A percentile compares a stretch with the other conserved stretches of the same genome.
These are phyloP conservation scores for Phlegmacium glaucopus DNA, from an alignment of 768 basidiomycete genomes.

Conservation along the genomic window DNA sequence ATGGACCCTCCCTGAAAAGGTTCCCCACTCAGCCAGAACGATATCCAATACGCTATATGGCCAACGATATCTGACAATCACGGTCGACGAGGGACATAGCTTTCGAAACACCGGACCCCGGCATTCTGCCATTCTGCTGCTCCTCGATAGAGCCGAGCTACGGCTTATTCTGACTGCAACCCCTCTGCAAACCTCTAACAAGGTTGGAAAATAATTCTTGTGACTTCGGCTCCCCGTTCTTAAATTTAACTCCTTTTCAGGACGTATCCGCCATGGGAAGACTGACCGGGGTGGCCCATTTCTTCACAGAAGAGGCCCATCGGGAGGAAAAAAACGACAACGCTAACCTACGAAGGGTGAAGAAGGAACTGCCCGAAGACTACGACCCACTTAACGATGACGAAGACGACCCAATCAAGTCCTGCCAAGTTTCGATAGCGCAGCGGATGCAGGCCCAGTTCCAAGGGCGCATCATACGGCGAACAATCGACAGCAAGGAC, in stretches of 20 bases:
- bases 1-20: conserved; percentile 16
- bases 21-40: background rate
- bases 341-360: conserved; percentile 3
- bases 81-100: conserved; percentile 18
- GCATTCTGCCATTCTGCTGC: conserved; percentile 8
- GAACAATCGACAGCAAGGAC: conserved; percentile 9
- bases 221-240: too few species aligned
- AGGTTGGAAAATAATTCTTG: too few species aligned
- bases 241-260: too few species aligned
- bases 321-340: conserved; percentile 19
- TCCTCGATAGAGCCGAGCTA: conserved; percentile 4
- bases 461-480: conserved; percentile 12
- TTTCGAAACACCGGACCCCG: conserved; percentile 10
- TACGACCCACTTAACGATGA: background rate
- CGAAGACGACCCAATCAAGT: background rate
- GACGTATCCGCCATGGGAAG: conserved; percentile 23
- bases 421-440: conserved; percentile 1
- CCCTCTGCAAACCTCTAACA: conserved; percentile 20
- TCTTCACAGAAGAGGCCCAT: conserved; percentile 13
- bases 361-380: conserved; percentile 2
- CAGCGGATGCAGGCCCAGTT: conserved; percentile 13
- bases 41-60: conserved; percentile 10
- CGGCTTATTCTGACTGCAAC: conserved; percentile 22
- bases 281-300: conserved; percentile 21
- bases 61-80: conserved; percentile 6